Conservation (phyloP, 2,329 filamentous ascomycete genomes). For the Leptographium procerum region DNA sequence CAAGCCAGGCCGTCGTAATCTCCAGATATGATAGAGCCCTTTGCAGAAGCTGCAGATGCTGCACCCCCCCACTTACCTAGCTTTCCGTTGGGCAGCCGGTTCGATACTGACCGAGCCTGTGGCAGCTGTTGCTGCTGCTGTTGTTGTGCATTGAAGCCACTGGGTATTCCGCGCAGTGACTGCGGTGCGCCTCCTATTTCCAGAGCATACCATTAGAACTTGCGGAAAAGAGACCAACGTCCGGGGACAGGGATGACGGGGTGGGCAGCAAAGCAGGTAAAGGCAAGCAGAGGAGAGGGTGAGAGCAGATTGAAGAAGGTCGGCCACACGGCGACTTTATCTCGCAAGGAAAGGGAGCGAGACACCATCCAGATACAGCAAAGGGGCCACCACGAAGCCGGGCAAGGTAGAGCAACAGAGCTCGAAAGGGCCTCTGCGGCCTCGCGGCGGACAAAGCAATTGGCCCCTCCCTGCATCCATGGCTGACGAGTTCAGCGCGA, state of each 20-base stretch:
- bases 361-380: background rate
- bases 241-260: too few relatives aligned
- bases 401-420: background rate
- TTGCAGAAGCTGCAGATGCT: background rate
- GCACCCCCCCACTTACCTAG: constrained; percentile 35
- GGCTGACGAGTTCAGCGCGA: background rate
- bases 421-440: background rate
- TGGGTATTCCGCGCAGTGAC: constrained; percentile 49
- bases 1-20: background rate
- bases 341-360: background rate
- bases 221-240: too few relatives aligned
- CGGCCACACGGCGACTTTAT: background rate
- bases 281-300: background rate
- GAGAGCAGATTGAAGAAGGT: background rate
- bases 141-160: constrained; percentile 42
- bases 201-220: constrained; percentile 3
- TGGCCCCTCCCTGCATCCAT: background rate
- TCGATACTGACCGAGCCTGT: constrained; percentile 39
- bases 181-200: constrained; percentile 47
- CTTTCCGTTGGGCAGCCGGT: constrained; percentile 54
- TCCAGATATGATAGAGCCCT: background rate
- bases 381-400: background rate
- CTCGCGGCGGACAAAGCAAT: background rate
- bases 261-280: background rate
- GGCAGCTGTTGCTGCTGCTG: constrained; percentile 38